These are phyloP conservation scores for Neohortaea acidophila DNA, from an alignment of 495 filamentous ascomycete genomes.

Conservation along the genomic window DNA sequence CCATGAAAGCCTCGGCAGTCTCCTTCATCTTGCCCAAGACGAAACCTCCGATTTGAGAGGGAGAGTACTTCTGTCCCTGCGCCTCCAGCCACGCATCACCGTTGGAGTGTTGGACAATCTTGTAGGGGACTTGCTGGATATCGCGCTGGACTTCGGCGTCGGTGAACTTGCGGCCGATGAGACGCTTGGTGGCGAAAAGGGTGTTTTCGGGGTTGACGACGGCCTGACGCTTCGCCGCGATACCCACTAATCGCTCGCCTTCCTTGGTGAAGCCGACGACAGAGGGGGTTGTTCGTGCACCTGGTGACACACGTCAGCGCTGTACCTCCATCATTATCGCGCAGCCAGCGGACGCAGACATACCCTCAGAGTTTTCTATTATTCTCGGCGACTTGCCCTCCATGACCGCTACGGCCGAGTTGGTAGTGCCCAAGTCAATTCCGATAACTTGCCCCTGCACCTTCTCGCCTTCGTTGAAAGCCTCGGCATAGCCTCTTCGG, in stretches of 20 bases:
- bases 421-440: constrained; percentile 97
- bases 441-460: constrained; percentile 93
- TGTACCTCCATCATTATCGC: neutral
- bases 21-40: constrained; percentile 98
- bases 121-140: constrained; percentile 96
- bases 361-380: constrained; percentile 95
- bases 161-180: constrained; percentile 97
- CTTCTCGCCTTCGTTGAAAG: constrained; percentile 44
- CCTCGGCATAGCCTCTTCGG: constrained; percentile 64
- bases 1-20: constrained; percentile 91
- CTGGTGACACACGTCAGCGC: constrained; percentile 29
- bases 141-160: constrained; percentile 94
- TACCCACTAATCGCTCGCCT: constrained; percentile 93
- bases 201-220: constrained; percentile 99
- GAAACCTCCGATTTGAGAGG: constrained; percentile 95
- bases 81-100: constrained; percentile 97
- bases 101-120: constrained; percentile 96
- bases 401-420: constrained; percentile 95
- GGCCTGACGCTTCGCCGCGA: constrained; percentile 95
- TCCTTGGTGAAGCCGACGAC: constrained; percentile 95
- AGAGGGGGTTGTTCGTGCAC: constrained; percentile 90
- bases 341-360: constrained; percentile 19
- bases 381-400: constrained; percentile 90
- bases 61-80: constrained; percentile 92
- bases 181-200: constrained; percentile 96